Base-by-base conservation (phyloP, 768 basidiomycete species). In the Auricularia auricula-judae region DNA sequence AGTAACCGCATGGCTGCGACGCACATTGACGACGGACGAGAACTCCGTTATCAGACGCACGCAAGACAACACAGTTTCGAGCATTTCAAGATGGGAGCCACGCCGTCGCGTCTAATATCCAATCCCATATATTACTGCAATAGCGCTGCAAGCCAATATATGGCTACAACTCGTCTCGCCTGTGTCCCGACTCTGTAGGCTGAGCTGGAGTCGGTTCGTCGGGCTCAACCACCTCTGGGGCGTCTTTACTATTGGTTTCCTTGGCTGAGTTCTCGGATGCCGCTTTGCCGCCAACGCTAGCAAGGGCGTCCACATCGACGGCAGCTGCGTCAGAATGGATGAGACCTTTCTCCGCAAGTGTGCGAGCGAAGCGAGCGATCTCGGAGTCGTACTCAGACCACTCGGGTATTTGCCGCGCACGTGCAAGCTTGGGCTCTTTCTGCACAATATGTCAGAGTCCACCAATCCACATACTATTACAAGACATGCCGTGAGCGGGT, bases 401-500 rank as follows among this genome's bases (percentile, higher is more conserved):
- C 72, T 98, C 97, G 0, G 97, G 96, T 62, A 98, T 97, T 70
- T 93, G 86, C 43, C 95, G 84, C 3, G 97, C 97, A 29, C 97
- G 85, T 3, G 87, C 83, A 4, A 98, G 81, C 74, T 98, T 99
- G 4, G 95, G 95, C 72, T 98, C 97, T 86, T 98, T 97, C 91
- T 97, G 77, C 72, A 63, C 36, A 51, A n/a, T 7, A 42, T 7
- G 39, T 42, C 39, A 42, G 39, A 42, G 39, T 7, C 39, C 39
- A 42, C 39, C 29, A 29, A 29, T 29, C 29, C 29, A 29, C 29
- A 29, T 29, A 14, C 39, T 42, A 7, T 16, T 53, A 65, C 29
- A 35, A 65, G 36, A 39, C 65, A 35, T 14, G 29, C 93, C 59
- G 95, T 98, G 62, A 97, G 79, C 4, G 95, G 95, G 70, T 98